phyloP scores from a whole-genome alignment of 176 grass and related monocot species.

The Phragmites australis region DNA sequence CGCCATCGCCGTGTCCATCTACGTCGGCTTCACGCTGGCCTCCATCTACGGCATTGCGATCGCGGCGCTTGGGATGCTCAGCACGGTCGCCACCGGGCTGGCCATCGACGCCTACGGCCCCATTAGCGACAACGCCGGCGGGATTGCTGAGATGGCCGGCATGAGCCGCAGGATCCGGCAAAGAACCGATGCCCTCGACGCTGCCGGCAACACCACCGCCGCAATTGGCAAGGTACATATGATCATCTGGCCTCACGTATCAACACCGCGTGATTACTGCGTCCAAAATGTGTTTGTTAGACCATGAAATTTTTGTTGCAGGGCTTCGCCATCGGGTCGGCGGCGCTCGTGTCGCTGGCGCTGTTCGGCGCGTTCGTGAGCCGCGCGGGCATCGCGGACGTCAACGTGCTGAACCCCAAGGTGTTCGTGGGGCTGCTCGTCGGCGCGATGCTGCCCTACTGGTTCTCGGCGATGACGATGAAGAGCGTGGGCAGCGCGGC shows the following conservation, averaged over 20 bases:
- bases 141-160: slow-evolving; percentile 51
- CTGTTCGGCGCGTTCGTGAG: slow-evolving; percentile 80
- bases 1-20: slow-evolving; percentile 57
- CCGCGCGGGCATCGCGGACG: slow-evolving; percentile 45
- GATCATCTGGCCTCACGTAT: neutral
- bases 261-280: neutral
- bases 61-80: slow-evolving; percentile 73
- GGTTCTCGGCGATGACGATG: slow-evolving; percentile 89
- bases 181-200: slow-evolving; percentile 67
- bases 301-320: neutral
- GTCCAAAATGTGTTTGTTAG: no score
- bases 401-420: slow-evolving; percentile 59
- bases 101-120: slow-evolving; percentile 73
- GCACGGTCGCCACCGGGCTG: slow-evolving; percentile 66
- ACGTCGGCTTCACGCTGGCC: slow-evolving; percentile 60
- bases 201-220: slow-evolving; percentile 69
- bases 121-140: slow-evolving; percentile 70
- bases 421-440: slow-evolving; percentile 68
- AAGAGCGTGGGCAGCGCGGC: slow-evolving; percentile 74
- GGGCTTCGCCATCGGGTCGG: slow-evolving; percentile 85
- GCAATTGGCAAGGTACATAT: slow-evolving; percentile 62
- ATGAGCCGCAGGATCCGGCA: slow-evolving; percentile 60
- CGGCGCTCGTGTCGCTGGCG: slow-evolving; percentile 68
- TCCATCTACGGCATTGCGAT: slow-evolving; percentile 76
- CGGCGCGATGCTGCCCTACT: slow-evolving; percentile 79